Evolutionary conservation across 2,329 filamentous ascomycete species (phyloP).

Genomic region (Penicillium sp.): DNA sequence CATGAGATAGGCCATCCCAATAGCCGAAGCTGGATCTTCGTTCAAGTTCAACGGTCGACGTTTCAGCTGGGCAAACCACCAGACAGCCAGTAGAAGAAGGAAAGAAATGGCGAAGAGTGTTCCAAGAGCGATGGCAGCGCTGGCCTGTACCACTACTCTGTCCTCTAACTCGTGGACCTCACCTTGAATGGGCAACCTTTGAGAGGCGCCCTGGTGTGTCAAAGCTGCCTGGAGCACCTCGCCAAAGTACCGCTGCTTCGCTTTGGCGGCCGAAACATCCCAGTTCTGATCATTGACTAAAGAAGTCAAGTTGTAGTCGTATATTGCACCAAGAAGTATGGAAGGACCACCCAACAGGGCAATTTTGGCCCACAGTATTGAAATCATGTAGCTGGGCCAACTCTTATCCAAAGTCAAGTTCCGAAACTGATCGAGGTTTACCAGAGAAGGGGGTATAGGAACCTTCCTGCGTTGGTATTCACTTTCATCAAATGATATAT

Average conservation of each 20-base stretch:
- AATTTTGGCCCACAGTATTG: slow-evolving; percentile 4
- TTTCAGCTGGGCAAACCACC: slow-evolving; percentile 3
- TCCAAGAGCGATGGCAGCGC: slow-evolving; percentile 13
- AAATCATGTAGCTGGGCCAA: slow-evolving; percentile 16
- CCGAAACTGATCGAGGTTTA: slow-evolving; percentile 10
- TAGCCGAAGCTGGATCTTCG: slow-evolving; percentile 6
- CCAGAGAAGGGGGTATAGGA: slow-evolving; percentile 2
- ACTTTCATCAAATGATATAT: slow-evolving; percentile 9
- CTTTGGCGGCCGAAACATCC: slow-evolving; percentile 5
- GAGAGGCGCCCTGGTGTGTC: slow-evolving; percentile 5
- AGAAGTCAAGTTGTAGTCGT: slow-evolving; percentile 15
- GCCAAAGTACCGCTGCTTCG: slow-evolving; percentile 15
- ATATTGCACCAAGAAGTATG: slow-evolving; percentile 16
- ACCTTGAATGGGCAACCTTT: slow-evolving; percentile 1
- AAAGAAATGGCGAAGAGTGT: slow-evolving; percentile 10
- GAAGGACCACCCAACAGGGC: slow-evolving; percentile 11
- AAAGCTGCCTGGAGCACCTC: slow-evolving; percentile 14
- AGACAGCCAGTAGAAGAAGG: slow-evolving; percentile 7
- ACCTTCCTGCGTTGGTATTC: slow-evolving; percentile 11
- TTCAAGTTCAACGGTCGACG: slow-evolving; percentile 12
- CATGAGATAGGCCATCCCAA: slow-evolving; percentile 7
- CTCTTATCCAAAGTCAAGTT: slow-evolving; percentile 2
- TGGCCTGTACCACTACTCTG: slow-evolving; percentile 10
- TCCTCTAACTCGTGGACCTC: slow-evolving; percentile 2
- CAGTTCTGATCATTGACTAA: slow-evolving; percentile 7